A percentile compares a stretch with the other conserved stretches of the same genome.
These are phyloP conservation scores for Podospora conica DNA, from an alignment of 495 filamentous ascomycete genomes.

Conservation along the genomic window DNA sequence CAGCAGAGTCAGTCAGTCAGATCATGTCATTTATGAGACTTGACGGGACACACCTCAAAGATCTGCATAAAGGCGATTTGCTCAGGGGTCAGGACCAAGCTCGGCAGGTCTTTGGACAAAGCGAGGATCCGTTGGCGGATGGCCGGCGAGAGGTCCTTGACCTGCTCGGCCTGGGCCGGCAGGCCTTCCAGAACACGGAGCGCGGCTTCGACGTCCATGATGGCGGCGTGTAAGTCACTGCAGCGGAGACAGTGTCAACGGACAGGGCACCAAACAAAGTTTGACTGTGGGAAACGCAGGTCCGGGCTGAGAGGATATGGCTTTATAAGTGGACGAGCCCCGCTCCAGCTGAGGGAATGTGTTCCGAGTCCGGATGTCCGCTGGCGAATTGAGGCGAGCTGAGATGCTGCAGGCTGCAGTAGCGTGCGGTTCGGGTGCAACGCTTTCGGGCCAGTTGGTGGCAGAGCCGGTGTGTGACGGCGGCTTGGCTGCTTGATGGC, in stretches of 20 bases:
- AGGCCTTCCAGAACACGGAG: conserved; percentile 2
- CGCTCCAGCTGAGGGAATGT: not conserved
- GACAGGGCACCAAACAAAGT: too few species aligned
- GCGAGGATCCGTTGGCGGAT: conserved; percentile 1
- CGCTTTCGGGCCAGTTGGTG: not conserved
- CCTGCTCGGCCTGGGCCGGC: conserved; percentile 5
- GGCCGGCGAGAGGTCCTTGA: not conserved
- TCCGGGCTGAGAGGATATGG: not conserved
- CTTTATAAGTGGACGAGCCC: not conserved
- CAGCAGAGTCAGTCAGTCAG: too few species aligned
- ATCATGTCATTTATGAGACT: too few species aligned
- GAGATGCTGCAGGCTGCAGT: not conserved
- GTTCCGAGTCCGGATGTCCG: not conserved
- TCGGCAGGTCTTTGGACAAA: not conserved
- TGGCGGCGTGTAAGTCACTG: not conserved
- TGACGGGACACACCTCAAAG: conserved; percentile 5
- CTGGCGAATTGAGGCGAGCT: not conserved
- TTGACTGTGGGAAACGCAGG: not conserved
- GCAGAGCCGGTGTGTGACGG: not conserved
- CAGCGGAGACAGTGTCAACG: not conserved
- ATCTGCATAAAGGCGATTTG: conserved; percentile 8
- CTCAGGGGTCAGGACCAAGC: conserved; percentile 2
- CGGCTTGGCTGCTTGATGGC: not conserved
- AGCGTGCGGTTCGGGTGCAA: not conserved
- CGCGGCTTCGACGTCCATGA: conserved; percentile 4